These are phyloP conservation scores for Oenanthe javanica DNA, from an alignment of 140 eudicot genomes.

Conservation along the genomic window DNA sequence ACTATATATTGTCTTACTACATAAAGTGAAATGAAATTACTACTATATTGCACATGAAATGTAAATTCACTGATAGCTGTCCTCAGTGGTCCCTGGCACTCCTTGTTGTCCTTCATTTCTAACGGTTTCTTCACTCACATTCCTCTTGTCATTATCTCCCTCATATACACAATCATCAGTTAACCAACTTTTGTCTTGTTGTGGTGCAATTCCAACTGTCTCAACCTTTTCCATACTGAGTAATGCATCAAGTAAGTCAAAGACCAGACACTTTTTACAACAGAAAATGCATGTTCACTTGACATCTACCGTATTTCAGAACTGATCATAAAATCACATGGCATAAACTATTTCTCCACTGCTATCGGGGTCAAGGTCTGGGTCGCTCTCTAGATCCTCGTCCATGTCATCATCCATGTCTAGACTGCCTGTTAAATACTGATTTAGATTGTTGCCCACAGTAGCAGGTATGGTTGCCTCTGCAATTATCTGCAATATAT, in stretches of 20 bases:
- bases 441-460: conserved; percentile 55
- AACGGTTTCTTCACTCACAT: too few relatives aligned
- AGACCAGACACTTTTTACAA: background rate
- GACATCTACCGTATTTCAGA: background rate
- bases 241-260: background rate
- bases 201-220: too few relatives aligned
- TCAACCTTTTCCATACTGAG: too few relatives aligned
- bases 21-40: too few relatives aligned
- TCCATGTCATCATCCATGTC: conserved; percentile 97
- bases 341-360: conserved; percentile 94
- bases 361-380: conserved; percentile 79
- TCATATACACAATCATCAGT: too few relatives aligned
- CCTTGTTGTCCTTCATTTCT: too few relatives aligned
- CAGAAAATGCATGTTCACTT: background rate
- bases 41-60: too few relatives aligned
- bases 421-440: conserved; percentile 68
- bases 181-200: too few relatives aligned
- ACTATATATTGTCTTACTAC: too few relatives aligned
- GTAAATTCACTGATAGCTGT: too few relatives aligned
- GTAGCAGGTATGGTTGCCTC: conserved; percentile 95
- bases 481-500: conserved; percentile 79
- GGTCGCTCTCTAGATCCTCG: conserved; percentile 85
- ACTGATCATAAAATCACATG: conserved; percentile 26
- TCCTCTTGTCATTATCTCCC: too few relatives aligned
- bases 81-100: too few relatives aligned